Percentiles rank a stretch among this genome's conserved stretches.
Conservation (phyloP, 768 basidiomycete genomes). For the Auricularia sp. region DNA sequence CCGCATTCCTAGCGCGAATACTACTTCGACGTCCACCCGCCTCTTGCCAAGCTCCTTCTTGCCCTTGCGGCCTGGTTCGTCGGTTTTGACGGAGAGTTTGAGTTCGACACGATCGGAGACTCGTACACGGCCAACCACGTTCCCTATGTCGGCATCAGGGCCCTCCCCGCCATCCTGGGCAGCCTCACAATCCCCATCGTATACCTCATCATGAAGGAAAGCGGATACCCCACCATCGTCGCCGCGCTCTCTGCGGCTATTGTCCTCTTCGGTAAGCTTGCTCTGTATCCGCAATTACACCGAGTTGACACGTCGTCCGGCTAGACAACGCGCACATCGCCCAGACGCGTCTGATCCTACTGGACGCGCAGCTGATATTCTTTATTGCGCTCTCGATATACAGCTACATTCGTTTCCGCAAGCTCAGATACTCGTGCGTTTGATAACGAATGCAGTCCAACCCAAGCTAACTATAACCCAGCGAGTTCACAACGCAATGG, state of each 20-base stretch:
- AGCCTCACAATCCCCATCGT: conserved; percentile 85
- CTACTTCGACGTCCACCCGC: conserved; percentile 99
- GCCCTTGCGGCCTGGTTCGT: conserved; percentile 94
- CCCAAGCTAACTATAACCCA: conserved; percentile 19
- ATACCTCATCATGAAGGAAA: conserved; percentile 96
- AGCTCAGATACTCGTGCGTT: conserved; percentile 73
- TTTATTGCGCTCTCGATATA: conserved; percentile 94
- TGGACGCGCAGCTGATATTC: conserved; percentile 89
- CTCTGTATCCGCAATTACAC: not conserved
- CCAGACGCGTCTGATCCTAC: conserved; percentile 91
- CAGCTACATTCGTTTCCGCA: conserved; percentile 87
- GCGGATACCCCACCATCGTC: conserved; percentile 86
- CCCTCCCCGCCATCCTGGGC: conserved; percentile 84
- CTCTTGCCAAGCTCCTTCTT: conserved; percentile 90
- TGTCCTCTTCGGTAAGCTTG: conserved; percentile 75
- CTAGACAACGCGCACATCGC: conserved; percentile 92
- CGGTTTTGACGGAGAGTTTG: conserved; percentile 89
- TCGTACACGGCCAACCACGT: conserved; percentile 80
- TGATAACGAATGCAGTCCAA: not conserved
- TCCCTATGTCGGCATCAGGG: conserved; percentile 89
- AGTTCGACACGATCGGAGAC: conserved; percentile 93
- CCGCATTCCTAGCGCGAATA: conserved; percentile 54
- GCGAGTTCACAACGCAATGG: conserved; percentile 85
- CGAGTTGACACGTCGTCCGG: not conserved
- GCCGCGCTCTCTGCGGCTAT: conserved; percentile 82